These are phyloP conservation scores for Ceratocystis cacaofunesta DNA, from an alignment of 2,329 filamentous ascomycete genomes.

Conservation along the genomic window DNA sequence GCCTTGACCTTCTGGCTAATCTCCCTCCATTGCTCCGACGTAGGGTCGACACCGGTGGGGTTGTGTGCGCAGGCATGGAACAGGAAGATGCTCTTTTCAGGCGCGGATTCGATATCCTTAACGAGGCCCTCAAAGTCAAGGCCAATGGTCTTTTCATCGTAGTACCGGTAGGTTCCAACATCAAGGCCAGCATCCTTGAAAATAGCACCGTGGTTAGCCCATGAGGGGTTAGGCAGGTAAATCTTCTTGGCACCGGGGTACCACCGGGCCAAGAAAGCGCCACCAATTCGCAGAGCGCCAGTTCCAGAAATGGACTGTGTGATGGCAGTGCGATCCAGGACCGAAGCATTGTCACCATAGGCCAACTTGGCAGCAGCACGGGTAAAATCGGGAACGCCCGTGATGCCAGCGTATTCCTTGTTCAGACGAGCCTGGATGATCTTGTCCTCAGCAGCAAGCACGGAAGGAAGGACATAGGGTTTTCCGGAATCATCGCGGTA, in stretches of 20 bases:
- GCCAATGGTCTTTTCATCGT: constrained; percentile 96
- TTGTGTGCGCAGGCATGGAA: constrained; percentile 98
- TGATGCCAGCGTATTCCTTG: constrained; percentile 98
- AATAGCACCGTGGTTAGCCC: constrained; percentile 96
- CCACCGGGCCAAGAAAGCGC: constrained; percentile 81
- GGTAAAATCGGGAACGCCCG: constrained; percentile 86
- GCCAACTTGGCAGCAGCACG: constrained; percentile 80
- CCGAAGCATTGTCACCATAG: constrained; percentile 67
- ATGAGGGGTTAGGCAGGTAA: constrained; percentile 90
- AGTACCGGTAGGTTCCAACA: constrained; percentile 95
- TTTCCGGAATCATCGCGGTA: constrained; percentile 98
- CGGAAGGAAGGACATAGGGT: constrained; percentile 92
- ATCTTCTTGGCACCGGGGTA: constrained; percentile 87
- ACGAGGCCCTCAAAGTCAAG: constrained; percentile 93
- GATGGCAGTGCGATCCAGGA: constrained; percentile 68
- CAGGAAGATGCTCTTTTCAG: constrained; percentile 74
- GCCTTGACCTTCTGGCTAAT: constrained; percentile 78
- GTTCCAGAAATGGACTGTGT: constrained; percentile 98
- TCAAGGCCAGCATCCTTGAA: constrained; percentile 85
- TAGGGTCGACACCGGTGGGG: constrained; percentile 92
- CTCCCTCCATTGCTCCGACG: constrained; percentile 77
- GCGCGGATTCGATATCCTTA: constrained; percentile 76
- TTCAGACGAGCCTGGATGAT: constrained; percentile 64
- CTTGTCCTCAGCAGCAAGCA: constrained; percentile 76
- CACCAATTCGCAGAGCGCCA: constrained; percentile 86